These are phyloP conservation scores for Haplosporangium sp. DNA, from an alignment of 371 early-diverging fungal genomes.

Conservation along the genomic window DNA sequence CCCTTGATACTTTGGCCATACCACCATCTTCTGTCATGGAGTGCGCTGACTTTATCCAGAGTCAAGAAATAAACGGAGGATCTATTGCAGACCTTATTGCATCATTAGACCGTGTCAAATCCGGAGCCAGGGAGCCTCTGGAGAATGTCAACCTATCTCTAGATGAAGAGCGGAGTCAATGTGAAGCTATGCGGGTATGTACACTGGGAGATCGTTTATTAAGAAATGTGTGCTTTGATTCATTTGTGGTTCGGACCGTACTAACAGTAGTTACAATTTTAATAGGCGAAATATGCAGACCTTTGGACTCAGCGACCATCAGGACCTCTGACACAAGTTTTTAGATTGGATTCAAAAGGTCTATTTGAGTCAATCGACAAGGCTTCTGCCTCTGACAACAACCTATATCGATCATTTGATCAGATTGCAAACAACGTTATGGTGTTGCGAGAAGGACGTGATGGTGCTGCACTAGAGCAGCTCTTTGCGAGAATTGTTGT, in stretches of 20 bases:
- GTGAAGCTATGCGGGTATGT: slow-evolving; percentile 80
- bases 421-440: slow-evolving; percentile 65
- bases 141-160: slow-evolving; percentile 73
- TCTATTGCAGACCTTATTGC: slow-evolving; percentile 68
- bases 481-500: slow-evolving; percentile 71
- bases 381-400: slow-evolving; percentile 80
- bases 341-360: slow-evolving; percentile 82
- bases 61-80: slow-evolving; percentile 57
- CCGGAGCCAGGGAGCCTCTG: slow-evolving; percentile 68
- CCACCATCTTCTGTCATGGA: slow-evolving; percentile 73
- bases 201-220: background rate
- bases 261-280: background rate
- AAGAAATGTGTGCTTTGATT: background rate
- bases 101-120: slow-evolving; percentile 70
- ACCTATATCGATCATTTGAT: slow-evolving; percentile 69
- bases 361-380: slow-evolving; percentile 84
- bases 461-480: slow-evolving; percentile 69
- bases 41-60: slow-evolving; percentile 71
- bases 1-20: slow-evolving; percentile 66
- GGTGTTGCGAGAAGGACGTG: slow-evolving; percentile 69
- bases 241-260: background rate
- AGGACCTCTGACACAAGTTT: slow-evolving; percentile 73
- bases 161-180: slow-evolving; percentile 90
- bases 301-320: slow-evolving; percentile 91
- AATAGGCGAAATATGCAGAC: slow-evolving; percentile 77